Percentiles rank a stretch among this genome's conserved stretches.
Evolutionary conservation across 306 rosid species (phyloP).

Genomic region (Gastrolobium villosum): DNA sequence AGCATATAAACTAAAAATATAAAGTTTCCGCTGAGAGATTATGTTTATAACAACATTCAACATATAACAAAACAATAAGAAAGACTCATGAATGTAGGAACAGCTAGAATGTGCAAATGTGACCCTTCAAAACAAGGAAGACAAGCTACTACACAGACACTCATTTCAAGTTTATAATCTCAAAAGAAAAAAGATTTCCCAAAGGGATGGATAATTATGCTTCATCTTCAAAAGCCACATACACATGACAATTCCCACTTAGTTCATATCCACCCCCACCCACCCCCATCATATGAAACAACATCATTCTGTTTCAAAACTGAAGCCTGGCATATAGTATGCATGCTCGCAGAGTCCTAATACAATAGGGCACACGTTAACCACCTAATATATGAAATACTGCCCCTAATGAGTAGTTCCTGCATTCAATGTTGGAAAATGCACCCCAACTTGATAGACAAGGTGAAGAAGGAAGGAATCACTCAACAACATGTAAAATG

Average conservation of each 20-base stretch:
- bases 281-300: not conserved
- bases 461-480: conserved; percentile 28
- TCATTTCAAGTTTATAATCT: conserved; percentile 3
- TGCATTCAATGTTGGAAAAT: not conserved
- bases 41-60: conserved; percentile 5
- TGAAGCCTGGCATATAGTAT: not conserved
- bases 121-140: conserved; percentile 2
- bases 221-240: not conserved
- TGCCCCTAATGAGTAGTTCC: not conserved
- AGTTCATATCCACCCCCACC: conserved; percentile 13
- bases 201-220: not conserved
- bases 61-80: conserved; percentile 19
- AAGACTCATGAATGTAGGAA: conserved; percentile 16
- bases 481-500: conserved; percentile 13
- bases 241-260: not conserved
- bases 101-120: not conserved
- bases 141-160: not conserved
- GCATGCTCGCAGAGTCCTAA: not conserved
- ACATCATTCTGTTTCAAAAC: not conserved
- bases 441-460: conserved; percentile 7
- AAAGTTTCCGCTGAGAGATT: too few species aligned
- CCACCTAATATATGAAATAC: not conserved
- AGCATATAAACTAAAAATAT: too few species aligned
- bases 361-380: not conserved
- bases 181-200: not conserved